Percentiles rank a stretch among this genome's conserved stretches.
phyloP scores from a whole-genome alignment of 2,329 filamentous ascomycete genomes.

The Botrytis fragariae region DNA sequence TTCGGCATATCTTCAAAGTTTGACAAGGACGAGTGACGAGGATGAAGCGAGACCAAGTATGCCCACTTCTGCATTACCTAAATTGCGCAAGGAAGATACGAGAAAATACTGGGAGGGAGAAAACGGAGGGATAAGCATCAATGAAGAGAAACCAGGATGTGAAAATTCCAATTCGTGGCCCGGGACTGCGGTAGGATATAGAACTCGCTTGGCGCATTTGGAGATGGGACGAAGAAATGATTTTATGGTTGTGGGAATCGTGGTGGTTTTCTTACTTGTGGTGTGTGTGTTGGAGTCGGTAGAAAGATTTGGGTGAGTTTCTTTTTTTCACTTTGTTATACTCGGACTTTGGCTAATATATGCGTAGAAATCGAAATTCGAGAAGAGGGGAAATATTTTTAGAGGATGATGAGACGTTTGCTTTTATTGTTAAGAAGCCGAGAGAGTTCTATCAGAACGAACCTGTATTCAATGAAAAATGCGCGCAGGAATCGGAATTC shows the following conservation, averaged over 20 bases:
- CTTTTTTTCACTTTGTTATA: background rate
- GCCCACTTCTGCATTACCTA: slow-evolving; percentile 31
- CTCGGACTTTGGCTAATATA: background rate
- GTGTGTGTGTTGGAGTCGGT: slow-evolving; percentile 26
- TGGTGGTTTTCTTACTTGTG: slow-evolving; percentile 32
- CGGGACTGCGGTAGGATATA: slow-evolving; percentile 10
- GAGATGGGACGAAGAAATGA: slow-evolving; percentile 26
- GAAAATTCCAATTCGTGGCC: slow-evolving; percentile 14
- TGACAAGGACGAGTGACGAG: slow-evolving; percentile 21
- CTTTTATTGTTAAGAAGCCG: slow-evolving; percentile 27
- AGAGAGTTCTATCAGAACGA: background rate
- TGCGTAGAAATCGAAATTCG: background rate
- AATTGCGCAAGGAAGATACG: slow-evolving; percentile 29
- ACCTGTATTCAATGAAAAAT: background rate
- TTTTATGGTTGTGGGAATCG: slow-evolving; percentile 35
- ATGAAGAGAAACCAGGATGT: slow-evolving; percentile 11
- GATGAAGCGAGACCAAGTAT: slow-evolving; percentile 24
- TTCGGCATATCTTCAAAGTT: slow-evolving; percentile 30
- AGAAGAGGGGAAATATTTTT: slow-evolving; percentile 29
- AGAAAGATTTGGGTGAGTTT: slow-evolving; percentile 25
- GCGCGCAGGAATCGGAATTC: background rate
- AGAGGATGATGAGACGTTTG: slow-evolving; percentile 28
- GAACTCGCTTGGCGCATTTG: slow-evolving; percentile 19
- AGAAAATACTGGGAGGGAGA: slow-evolving; percentile 29
- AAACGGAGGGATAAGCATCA: background rate